phyloP scores from a whole-genome alignment of 768 basidiomycete species.

The Cyathus striatus region DNA sequence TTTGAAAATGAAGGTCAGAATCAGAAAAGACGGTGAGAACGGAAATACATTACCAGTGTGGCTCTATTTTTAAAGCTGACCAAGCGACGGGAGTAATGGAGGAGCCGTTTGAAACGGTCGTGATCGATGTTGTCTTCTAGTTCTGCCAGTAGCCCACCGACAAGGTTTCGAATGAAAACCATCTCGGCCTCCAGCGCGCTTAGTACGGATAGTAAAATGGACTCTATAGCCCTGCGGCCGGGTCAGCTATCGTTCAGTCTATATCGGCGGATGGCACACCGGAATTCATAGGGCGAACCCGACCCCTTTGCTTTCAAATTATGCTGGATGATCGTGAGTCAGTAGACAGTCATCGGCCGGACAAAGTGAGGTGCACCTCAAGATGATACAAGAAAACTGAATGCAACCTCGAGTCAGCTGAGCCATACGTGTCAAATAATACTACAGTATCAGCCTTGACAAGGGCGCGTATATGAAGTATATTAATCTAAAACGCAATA shows the following conservation, averaged over 20 bases:
- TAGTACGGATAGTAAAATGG: constrained; percentile 85
- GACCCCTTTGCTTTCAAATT: constrained; percentile 71
- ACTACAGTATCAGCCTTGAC: constrained; percentile 91
- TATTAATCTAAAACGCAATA: constrained; percentile 61
- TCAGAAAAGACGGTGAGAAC: not conserved
- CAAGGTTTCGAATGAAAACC: constrained; percentile 88
- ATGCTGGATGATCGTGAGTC: constrained; percentile 43
- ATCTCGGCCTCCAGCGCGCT: constrained; percentile 95
- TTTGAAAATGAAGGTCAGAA: constrained; percentile 4
- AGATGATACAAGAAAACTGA: constrained; percentile 86
- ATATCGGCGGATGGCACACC: constrained; percentile 34
- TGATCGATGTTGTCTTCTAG: constrained; percentile 95
- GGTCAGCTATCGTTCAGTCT: constrained; percentile 1
- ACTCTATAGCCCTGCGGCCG: constrained; percentile 76
- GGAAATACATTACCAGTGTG: constrained; percentile 50
- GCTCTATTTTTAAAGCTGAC: constrained; percentile 90
- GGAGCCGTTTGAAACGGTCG: constrained; percentile 85
- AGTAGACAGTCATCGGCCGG: not conserved
- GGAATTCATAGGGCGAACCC: constrained; percentile 83
- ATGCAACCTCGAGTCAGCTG: constrained; percentile 78
- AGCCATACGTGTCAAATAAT: constrained; percentile 90
- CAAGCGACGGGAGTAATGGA: constrained; percentile 89
- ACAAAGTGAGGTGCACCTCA: constrained; percentile 45
- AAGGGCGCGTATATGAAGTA: constrained; percentile 90
- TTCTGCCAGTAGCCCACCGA: constrained; percentile 86